A percentile compares a stretch with the other conserved stretches of the same genome.
Conservation (phyloP, 208 protist genomes). For the Leishmania major region DNA sequence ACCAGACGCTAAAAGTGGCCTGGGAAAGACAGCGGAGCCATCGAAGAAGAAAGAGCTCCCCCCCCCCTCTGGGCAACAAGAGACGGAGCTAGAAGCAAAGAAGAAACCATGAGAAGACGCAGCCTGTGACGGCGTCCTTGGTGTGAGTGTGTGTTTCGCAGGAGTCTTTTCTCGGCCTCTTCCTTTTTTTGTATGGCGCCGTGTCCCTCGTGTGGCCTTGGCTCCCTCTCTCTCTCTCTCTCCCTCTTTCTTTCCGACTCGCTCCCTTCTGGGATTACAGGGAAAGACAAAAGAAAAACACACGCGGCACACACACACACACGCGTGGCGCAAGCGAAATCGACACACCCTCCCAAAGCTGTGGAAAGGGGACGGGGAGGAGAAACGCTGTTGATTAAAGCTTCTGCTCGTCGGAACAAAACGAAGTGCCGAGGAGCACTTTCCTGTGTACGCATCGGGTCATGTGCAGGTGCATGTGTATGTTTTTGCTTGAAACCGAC, state of each 20-base stretch:
- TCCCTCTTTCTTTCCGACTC: background rate
- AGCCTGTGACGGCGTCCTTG: background rate
- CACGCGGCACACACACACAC: background rate
- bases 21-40: background rate
- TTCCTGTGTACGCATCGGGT: background rate
- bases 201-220: background rate
- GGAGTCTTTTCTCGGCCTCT: background rate
- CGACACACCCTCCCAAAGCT: background rate
- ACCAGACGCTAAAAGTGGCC: background rate
- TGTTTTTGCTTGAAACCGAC: background rate
- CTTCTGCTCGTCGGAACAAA: background rate
- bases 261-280: background rate
- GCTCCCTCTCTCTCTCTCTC: background rate
- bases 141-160: background rate
- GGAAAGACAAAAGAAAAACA: background rate
- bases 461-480: background rate
- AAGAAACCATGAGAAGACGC: background rate
- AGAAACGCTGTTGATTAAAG: background rate
- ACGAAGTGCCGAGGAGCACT: background rate
- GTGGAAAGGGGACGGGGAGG: background rate
- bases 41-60: background rate
- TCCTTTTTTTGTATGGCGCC: background rate
- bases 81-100: background rate
- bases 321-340: background rate
- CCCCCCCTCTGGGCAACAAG: background rate